Conservation (phyloP, 495 filamentous ascomycete species). For the Cercophora newfieldiana region DNA sequence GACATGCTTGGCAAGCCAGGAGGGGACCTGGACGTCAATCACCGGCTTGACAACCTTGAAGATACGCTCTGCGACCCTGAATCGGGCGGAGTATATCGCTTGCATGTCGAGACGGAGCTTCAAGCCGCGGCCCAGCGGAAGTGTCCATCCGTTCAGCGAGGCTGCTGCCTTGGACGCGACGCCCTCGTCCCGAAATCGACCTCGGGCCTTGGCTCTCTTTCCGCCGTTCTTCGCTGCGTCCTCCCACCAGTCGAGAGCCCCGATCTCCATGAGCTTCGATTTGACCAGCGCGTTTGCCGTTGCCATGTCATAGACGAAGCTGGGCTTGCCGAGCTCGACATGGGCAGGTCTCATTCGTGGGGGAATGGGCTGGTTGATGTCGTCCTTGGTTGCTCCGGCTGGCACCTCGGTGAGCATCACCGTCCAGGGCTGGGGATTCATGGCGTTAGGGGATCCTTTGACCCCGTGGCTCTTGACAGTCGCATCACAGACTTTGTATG, state of each 20-base stretch:
- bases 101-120: constrained; percentile 33
- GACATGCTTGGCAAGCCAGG: constrained; percentile 31
- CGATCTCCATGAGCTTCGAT: constrained; percentile 31
- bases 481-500: constrained; percentile 19
- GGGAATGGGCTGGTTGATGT: constrained; percentile 25
- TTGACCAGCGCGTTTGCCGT: constrained; percentile 19
- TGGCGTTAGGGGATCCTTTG: background rate
- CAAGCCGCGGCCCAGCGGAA: constrained; percentile 25
- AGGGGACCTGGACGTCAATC: constrained; percentile 33
- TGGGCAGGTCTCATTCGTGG: constrained; percentile 7
- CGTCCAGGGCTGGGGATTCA: constrained; percentile 20
- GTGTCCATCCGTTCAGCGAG: constrained; percentile 21
- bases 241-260: constrained; percentile 38
- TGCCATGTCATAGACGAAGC: constrained; percentile 22
- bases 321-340: constrained; percentile 26
- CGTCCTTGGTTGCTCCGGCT: constrained; percentile 12
- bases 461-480: constrained; percentile 13
- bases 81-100: constrained; percentile 36
- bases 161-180: constrained; percentile 34
- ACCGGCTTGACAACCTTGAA: constrained; percentile 38
- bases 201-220: constrained; percentile 36
- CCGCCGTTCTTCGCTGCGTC: constrained; percentile 15
- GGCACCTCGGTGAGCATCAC: constrained; percentile 31
- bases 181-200: constrained; percentile 31
- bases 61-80: constrained; percentile 35